Conservation (phyloP, 2,329 filamentous ascomycete genomes). For the Phaeosphaeria sp. region DNA sequence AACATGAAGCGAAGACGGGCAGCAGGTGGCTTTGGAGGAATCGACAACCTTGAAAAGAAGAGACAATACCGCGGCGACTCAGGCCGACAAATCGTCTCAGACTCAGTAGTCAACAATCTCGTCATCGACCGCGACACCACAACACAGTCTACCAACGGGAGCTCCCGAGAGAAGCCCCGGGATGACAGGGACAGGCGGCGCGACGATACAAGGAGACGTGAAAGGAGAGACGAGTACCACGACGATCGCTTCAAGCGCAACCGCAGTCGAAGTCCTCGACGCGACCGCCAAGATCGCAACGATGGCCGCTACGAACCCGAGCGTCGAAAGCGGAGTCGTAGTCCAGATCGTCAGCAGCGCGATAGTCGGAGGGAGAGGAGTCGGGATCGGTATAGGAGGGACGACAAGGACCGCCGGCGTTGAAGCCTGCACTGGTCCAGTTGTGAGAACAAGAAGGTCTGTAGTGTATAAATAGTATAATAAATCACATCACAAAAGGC, state of each 20-base stretch:
- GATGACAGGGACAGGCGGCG: conserved; percentile 36
- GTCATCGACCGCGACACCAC: conserved; percentile 34
- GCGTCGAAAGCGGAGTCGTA: conserved; percentile 40
- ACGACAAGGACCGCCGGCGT: conserved; percentile 46
- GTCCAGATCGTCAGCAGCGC: conserved; percentile 37
- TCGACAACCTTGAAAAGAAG: conserved; percentile 85
- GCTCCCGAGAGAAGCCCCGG: conserved; percentile 9
- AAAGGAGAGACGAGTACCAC: conserved; percentile 45
- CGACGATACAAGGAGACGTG: conserved; percentile 49
- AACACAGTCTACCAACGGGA: conserved; percentile 13
- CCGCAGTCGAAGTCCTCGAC: conserved; percentile 43
- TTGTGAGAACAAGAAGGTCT: not conserved
- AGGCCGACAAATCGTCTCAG: conserved; percentile 36
- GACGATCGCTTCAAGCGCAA: conserved; percentile 49
- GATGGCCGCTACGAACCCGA: conserved; percentile 37
- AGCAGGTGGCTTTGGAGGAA: conserved; percentile 84
- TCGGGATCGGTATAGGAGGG: conserved; percentile 50
- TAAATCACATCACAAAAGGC: not conserved
- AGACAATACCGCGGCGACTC: conserved; percentile 71
- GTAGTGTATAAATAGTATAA: not conserved
- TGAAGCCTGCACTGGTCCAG: conserved; percentile 4
- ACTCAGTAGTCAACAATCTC: conserved; percentile 42
- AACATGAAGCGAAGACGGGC: conserved; percentile 76
- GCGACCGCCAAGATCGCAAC: conserved; percentile 41
- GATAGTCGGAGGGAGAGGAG: conserved; percentile 22